Base-by-base conservation (phyloP, 441 rosid genomes). In the Euphorbia celastroides region DNA sequence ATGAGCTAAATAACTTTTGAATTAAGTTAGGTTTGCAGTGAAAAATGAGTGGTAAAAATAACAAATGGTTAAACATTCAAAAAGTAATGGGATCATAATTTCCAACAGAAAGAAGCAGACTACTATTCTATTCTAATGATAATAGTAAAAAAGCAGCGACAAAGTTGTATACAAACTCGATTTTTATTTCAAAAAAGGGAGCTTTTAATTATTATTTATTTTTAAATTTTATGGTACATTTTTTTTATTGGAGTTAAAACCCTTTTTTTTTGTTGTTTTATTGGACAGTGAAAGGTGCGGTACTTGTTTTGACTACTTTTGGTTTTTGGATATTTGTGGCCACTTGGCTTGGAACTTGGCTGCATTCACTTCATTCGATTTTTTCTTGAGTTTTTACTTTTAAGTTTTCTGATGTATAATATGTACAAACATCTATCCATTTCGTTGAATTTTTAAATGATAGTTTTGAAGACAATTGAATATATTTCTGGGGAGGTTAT, bases 241-340 rank as follows among this genome's bases (percentile, higher is more conserved):
- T 41, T 42, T n/a, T 42, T n/a, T n/a, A n/a, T n/a, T n/a, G n/a
- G n/a, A n/a, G n/a, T n/a, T n/a, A n/a, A n/a, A n/a, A n/a, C n/a
- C 38, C 38, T 46, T 13, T 17, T 54, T 0, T 55, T 41, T 6
- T 22, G 5, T 0, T 12, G 46, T 32, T 42, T 11, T n/a, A 19
- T 60, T 26, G 60, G 65, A 22, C n/a, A 38, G 72, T 58, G 72
- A 60, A 60, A 60, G 27, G 50, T 68, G 65, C 72, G 60, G 72
- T 68, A 38, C 38, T 60, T 25, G 66, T 36, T 26, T 51, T 68
- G 66, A 50, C 66, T 19, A 36, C 54, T 50, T 60, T 20, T 23
- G 26, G 28, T 34, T 34, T 34, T 34, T n/a, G 38, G 38, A 34
- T 34, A 32, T 48, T 46, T 5, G 38, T 34, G 4, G 38, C 38